These are phyloP conservation scores for Russula foetens DNA, from an alignment of 768 basidiomycete species.

Conservation along the genomic window DNA sequence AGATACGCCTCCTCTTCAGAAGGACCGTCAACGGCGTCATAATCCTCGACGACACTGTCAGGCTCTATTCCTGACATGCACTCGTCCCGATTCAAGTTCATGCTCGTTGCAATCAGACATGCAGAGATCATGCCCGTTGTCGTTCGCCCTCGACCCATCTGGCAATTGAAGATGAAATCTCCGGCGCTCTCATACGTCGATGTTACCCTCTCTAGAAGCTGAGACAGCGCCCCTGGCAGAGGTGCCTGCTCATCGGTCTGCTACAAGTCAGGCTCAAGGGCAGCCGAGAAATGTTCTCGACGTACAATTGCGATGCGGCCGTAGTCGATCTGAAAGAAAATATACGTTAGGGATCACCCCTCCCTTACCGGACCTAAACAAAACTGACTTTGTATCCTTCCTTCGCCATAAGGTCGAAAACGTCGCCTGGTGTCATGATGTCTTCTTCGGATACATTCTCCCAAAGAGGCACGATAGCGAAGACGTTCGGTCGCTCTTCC, in stretches of 20 bases:
- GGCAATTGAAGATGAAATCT: conserved; percentile 93
- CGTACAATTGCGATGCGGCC: conserved; percentile 84
- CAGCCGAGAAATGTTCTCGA: conserved; percentile 2
- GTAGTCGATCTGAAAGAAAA: conserved; percentile 61
- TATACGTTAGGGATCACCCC: background rate
- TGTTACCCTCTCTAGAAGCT: conserved; percentile 69
- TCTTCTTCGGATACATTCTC: conserved; percentile 75
- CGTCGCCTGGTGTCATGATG: conserved; percentile 82
- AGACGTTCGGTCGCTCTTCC: conserved; percentile 84
- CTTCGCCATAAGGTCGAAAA: conserved; percentile 60
- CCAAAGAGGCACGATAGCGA: conserved; percentile 92
- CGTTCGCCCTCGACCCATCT: conserved; percentile 88
- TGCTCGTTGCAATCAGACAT: conserved; percentile 71
- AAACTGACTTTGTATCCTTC: conserved; percentile 65
- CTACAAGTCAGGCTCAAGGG: background rate
- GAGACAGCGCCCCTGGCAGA: conserved; percentile 75
- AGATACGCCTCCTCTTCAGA: conserved; percentile 86
- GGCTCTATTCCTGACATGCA: conserved; percentile 29
- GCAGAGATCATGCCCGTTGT: conserved; percentile 96
- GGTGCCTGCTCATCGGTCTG: conserved; percentile 98
- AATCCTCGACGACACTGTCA: conserved; percentile 35
- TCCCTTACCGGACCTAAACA: background rate
- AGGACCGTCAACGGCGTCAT: conserved; percentile 70
- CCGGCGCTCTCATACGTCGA: conserved; percentile 46
- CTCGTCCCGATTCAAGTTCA: conserved; percentile 47